Percentiles rank a stretch among this genome's conserved stretches.
These are phyloP conservation scores for Solanum virginianum DNA, from an alignment of 257 asterid species.

Conservation along the genomic window DNA sequence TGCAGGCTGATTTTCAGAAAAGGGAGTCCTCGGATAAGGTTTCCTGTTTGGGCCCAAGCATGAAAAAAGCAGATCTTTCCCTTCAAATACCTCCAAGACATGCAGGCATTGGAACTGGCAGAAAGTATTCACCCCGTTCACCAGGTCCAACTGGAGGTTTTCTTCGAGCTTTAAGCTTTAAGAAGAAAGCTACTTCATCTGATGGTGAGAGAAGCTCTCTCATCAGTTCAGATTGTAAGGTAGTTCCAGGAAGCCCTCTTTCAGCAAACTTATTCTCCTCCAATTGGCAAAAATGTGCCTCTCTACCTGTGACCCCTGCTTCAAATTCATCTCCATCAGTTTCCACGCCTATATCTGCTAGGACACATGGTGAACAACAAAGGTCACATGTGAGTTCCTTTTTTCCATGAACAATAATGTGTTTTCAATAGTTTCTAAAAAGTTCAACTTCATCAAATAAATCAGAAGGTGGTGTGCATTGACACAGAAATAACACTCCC, in stretches of 20 bases:
- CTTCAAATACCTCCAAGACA: conserved; percentile 74
- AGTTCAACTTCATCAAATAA: not conserved
- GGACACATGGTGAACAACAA: conserved; percentile 38
- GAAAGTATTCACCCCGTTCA: conserved; percentile 21
- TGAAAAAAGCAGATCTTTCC: conserved; percentile 33
- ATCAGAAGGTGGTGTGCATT: not conserved
- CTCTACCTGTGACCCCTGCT: conserved; percentile 76
- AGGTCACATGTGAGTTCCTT: conserved; percentile 36
- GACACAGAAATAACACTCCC: not conserved
- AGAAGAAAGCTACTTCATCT: conserved; percentile 17
- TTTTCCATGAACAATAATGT: not conserved
- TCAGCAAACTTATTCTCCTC: conserved; percentile 20
- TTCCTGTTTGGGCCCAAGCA: conserved; percentile 17
- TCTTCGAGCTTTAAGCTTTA: conserved; percentile 63
- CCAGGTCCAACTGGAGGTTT: conserved; percentile 41
- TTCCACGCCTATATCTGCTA: conserved; percentile 35
- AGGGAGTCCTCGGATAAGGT: conserved; percentile 10
- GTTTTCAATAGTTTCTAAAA: not conserved
- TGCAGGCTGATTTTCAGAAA: conserved; percentile 30
- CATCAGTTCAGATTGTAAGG: conserved; percentile 27
- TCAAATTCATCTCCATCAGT: conserved; percentile 41
- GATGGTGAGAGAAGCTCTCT: conserved; percentile 30
- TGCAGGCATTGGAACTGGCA: conserved; percentile 14
- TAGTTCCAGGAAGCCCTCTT: conserved; percentile 41
- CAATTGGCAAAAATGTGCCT: conserved; percentile 53